Conservation (phyloP, 371 early-diverging fungal genomes). For the Catenaria anguillulae region DNA sequence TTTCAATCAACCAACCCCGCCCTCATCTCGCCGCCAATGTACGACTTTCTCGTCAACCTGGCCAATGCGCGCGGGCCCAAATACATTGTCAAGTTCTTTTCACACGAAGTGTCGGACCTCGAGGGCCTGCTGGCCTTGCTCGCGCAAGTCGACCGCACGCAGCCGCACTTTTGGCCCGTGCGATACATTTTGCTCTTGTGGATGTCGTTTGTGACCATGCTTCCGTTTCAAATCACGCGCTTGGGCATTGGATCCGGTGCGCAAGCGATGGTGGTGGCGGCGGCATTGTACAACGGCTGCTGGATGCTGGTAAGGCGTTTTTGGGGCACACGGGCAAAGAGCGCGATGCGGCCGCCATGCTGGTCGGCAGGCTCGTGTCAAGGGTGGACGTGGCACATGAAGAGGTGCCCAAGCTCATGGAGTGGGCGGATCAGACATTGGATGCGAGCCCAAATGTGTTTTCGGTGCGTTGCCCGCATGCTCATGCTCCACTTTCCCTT, state of each 20-base stretch:
- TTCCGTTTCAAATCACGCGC: conserved; percentile 68
- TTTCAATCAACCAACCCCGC: conserved; percentile 69
- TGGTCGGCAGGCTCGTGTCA: conserved; percentile 64
- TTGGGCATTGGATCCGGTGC: conserved; percentile 35
- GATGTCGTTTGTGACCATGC: conserved; percentile 77
- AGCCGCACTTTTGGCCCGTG: conserved; percentile 42
- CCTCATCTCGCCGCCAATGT: conserved; percentile 44
- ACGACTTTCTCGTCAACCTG: conserved; percentile 45
- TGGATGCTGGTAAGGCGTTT: conserved; percentile 19
- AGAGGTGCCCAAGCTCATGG: conserved; percentile 32
- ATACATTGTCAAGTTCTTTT: conserved; percentile 64
- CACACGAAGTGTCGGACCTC: conserved; percentile 75
- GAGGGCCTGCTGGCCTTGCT: conserved; percentile 62
- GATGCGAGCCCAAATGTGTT: conserved; percentile 26
- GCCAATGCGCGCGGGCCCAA: conserved; percentile 84
- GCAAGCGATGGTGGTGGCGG: conserved; percentile 50
- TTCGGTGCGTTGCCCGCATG: no score
- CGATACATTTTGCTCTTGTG: conserved; percentile 65
- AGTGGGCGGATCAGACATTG: conserved; percentile 38
- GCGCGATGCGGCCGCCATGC: conserved; percentile 62
- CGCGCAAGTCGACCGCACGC: conserved; percentile 16
- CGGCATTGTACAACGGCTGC: conserved; percentile 15
- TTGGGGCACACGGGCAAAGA: conserved; percentile 60
- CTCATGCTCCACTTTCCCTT: background rate
- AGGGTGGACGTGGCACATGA: background rate